Percentiles rank a stretch among this genome's conserved stretches.
Evolutionary conservation across 2,329 filamentous ascomycete genomes (phyloP).

Genomic region (Diaporthe caulivora): DNA sequence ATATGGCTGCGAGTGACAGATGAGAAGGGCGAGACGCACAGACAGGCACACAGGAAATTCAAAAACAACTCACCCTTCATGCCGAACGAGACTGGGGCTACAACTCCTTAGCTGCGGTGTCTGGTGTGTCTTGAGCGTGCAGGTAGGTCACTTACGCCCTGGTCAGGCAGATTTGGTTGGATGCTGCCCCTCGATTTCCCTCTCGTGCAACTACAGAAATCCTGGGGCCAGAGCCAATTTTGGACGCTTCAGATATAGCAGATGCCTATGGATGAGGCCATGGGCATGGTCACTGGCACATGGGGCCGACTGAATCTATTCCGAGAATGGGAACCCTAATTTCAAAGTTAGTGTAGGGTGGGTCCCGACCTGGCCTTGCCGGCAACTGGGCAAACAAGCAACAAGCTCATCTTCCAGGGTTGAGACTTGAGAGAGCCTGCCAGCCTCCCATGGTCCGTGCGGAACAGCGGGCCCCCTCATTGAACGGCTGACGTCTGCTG

Average conservation of each 20-base stretch:
- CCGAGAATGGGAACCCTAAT: neutral
- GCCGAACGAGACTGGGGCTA: constrained; percentile 17
- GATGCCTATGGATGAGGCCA: neutral
- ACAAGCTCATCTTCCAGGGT: neutral
- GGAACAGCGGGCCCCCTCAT: neutral
- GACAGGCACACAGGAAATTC: neutral
- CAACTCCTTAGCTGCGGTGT: neutral
- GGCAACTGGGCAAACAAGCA: neutral
- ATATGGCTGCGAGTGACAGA: constrained; percentile 72
- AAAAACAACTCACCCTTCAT: constrained; percentile 53
- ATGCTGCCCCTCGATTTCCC: neutral
- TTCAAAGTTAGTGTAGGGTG: constrained; percentile 1
- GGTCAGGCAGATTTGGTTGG: neutral
- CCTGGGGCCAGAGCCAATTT: neutral
- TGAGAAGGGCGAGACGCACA: constrained; percentile 24
- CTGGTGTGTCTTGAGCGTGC: neutral
- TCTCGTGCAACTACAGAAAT: neutral
- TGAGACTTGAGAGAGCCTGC: neutral
- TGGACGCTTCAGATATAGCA: neutral
- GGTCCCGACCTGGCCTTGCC: neutral
- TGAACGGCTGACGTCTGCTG: constrained; percentile 29
- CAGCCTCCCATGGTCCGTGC: constrained; percentile 20
- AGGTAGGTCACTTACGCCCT: neutral
- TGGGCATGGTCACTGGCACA: constrained; percentile 5
- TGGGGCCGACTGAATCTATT: constrained; percentile 11